Evolutionary conservation across 75 land plant species (phyloP), one percentile per base, ranked within the genome.

Genomic region (Ceratopteris richardii): DNA sequence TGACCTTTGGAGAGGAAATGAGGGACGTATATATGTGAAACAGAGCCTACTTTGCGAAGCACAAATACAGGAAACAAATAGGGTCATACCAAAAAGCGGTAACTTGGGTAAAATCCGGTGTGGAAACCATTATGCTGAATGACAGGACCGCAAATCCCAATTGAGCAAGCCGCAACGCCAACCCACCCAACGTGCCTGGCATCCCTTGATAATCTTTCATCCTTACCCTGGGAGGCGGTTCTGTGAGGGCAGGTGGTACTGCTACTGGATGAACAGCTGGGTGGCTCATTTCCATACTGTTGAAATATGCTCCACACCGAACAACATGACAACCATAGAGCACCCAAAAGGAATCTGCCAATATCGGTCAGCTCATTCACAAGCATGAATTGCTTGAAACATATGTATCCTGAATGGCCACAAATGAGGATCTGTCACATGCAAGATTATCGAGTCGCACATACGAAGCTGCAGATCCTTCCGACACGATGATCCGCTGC

Each of bases 141-240:
- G 84, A 69, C 0, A 51, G 74, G 42, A 60, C 72, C 0, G 90
- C 82, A 54, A 82, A 83, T 1, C 57, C 44, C 39, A 83, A 76
- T 66, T 86, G 87, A 47, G 42, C 58, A 19, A 74, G 0, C 1
- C 96, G 69, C 33, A 90, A 57, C 0, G 55, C 62, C 0, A 86
- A 68, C 22, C 96, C 87, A 1, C 91, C 90, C 1, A 66, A 25
- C 0, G 96, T 86, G 6, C 82, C 83, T 4, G 93, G 84, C 82
- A 80, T 80, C 16, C 93, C 84, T 40, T 79, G 75, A 0, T 75
- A 33, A 52, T 81, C 82, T 64, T 88, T 83, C 82, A 79, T 78
- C 70, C 83, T 73, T 56, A 75, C 74, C 31, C 74, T 63, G n/a
- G 57, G 59, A 9, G 42, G 57, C 9, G 57, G 28, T 46, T 24